Evolutionary conservation across 192 early-diverging fungal genomes (phyloP).

Genomic region (Mortierella hygrophila): DNA sequence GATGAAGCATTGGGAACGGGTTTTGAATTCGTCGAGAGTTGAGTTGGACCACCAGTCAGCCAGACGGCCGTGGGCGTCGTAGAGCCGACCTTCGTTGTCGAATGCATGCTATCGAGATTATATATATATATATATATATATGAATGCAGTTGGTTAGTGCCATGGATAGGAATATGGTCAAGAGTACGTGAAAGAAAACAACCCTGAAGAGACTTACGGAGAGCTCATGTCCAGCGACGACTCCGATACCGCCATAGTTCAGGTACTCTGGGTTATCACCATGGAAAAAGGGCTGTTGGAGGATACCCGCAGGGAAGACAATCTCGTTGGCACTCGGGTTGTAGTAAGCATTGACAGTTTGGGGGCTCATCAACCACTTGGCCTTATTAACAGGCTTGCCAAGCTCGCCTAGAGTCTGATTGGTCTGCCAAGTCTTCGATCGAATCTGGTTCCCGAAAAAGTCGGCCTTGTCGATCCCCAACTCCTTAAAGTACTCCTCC

Average conservation of each 20-base stretch:
- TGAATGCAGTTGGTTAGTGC: neutral
- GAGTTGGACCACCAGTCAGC: conserved; percentile 78
- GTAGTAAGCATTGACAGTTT: conserved; percentile 73
- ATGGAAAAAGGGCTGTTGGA: conserved; percentile 76
- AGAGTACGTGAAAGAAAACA: neutral
- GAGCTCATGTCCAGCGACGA: conserved; percentile 83
- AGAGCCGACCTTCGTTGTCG: conserved; percentile 70
- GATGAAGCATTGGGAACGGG: conserved; percentile 71
- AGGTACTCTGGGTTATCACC: conserved; percentile 64
- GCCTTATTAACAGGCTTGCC: conserved; percentile 61
- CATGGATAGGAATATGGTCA: too few relatives aligned
- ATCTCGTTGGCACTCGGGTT: conserved; percentile 65
- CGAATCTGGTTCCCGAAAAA: conserved; percentile 76
- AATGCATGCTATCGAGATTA: conserved; percentile 69
- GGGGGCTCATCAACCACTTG: conserved; percentile 68
- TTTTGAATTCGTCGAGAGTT: conserved; percentile 66
- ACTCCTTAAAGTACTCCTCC: conserved; percentile 63
- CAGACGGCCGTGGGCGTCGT: conserved; percentile 66
- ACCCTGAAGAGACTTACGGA: conserved; percentile 47
- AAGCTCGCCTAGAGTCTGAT: conserved; percentile 25
- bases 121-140: conserved; percentile 5
- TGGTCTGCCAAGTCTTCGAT: conserved; percentile 56
- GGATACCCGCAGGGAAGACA: conserved; percentile 68
- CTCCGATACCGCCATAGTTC: conserved; percentile 78
- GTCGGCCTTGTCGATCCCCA: conserved; percentile 57